These are phyloP conservation scores for Beauveria varroae DNA, from an alignment of 2,329 filamentous ascomycete species.

Conservation along the genomic window DNA sequence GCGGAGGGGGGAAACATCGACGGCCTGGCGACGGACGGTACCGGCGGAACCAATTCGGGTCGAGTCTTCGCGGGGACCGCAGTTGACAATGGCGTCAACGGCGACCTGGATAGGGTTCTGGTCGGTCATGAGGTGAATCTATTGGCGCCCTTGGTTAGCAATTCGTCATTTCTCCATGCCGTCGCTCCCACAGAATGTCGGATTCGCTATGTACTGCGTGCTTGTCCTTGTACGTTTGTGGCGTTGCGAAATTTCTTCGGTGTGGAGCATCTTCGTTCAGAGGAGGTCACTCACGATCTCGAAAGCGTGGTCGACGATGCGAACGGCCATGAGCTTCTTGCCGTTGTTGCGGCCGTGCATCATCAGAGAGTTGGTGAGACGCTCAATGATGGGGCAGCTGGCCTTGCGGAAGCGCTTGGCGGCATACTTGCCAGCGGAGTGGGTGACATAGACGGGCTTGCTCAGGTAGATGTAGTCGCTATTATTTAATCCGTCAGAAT, in stretches of 20 bases:
- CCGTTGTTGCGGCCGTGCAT: constrained; percentile 99
- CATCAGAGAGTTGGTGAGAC: constrained; percentile 99
- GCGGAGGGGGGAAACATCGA: constrained; percentile 99
- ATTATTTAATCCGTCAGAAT: constrained; percentile 27
- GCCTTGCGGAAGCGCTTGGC: constrained; percentile 99
- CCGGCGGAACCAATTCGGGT: constrained; percentile 99
- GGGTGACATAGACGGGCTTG: constrained; percentile 96
- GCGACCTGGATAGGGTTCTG: constrained; percentile 99
- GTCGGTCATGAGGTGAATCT: constrained; percentile 99
- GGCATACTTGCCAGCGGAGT: constrained; percentile 97
- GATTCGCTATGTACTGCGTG: not conserved
- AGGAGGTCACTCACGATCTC: constrained; percentile 76
- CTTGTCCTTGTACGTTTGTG: not conserved
- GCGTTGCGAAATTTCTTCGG: not conserved
- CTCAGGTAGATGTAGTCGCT: constrained; percentile 99
- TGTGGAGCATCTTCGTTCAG: not conserved
- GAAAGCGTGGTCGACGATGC: constrained; percentile 97
- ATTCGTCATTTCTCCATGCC: not conserved
- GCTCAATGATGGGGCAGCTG: constrained; percentile 99
- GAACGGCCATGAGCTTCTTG: constrained; percentile 99
- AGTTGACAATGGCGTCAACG: constrained; percentile 99
- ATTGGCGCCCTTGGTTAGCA: constrained; percentile 21
- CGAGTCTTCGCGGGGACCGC: constrained; percentile 98
- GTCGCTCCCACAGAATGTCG: not conserved
- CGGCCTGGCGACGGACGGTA: constrained; percentile 99